Percentiles rank a stretch among this genome's conserved stretches.
phyloP scores from a whole-genome alignment of 2,329 filamentous ascomycete species.

The Colletotrichum nymphaeae region DNA sequence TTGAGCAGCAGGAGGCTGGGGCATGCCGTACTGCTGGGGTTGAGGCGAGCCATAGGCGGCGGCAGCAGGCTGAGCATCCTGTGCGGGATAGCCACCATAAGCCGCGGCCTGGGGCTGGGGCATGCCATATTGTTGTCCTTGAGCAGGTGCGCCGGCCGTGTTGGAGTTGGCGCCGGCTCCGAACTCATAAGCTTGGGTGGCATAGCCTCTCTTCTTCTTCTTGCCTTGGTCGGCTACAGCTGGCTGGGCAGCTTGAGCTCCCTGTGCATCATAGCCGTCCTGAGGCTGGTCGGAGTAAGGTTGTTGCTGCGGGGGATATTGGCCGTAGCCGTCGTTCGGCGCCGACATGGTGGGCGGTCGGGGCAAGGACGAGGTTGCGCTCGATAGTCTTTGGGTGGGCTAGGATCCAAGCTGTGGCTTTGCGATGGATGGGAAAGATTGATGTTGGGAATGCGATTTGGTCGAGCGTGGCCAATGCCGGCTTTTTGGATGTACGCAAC shows the following conservation, averaged over 20 bases:
- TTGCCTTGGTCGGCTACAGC: conserved; percentile 61
- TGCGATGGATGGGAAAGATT: conserved; percentile 37
- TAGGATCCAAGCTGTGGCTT: neutral
- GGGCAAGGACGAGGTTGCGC: neutral
- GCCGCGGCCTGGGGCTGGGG: conserved; percentile 56
- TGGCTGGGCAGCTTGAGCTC: conserved; percentile 43
- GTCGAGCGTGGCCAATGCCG: conserved; percentile 10
- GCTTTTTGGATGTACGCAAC: conserved; percentile 10
- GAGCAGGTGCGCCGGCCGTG: conserved; percentile 61
- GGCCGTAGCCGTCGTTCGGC: conserved; percentile 66
- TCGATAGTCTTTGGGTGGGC: neutral
- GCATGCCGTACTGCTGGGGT: conserved; percentile 52
- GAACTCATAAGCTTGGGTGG: conserved; percentile 94
- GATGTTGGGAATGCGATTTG: conserved; percentile 1
- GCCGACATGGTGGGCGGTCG: conserved; percentile 62
- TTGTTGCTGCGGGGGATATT: conserved; percentile 57
- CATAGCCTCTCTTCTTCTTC: conserved; percentile 96
- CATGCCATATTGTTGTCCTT: conserved; percentile 57
- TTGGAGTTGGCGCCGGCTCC: conserved; percentile 81
- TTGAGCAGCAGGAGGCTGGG: conserved; percentile 51
- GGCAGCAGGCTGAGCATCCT: conserved; percentile 53
- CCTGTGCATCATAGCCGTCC: conserved; percentile 51
- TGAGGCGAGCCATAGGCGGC: conserved; percentile 56
- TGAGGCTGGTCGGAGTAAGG: conserved; percentile 52
- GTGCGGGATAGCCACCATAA: conserved; percentile 71